Percentiles rank a stretch among this genome's conserved stretches.
phyloP scores from a whole-genome alignment of 176 grass and related monocot genomes.

The Metroxylon sagu region DNA sequence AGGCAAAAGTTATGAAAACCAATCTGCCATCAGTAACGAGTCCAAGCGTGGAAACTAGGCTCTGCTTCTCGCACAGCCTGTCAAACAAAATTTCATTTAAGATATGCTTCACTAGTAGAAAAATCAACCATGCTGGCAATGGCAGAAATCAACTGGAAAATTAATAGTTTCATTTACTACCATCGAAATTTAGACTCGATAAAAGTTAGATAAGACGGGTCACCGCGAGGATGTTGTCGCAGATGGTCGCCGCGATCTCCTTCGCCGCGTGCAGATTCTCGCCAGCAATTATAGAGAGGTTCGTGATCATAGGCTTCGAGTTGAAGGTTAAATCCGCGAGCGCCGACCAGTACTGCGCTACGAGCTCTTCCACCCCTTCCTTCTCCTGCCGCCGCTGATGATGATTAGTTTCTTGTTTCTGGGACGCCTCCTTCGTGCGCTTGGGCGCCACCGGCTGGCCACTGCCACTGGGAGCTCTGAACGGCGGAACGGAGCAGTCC shows the following conservation, averaged over 20 bases:
- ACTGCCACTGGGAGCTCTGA: neutral
- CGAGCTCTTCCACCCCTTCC: constrained; percentile 30
- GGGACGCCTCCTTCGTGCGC: neutral
- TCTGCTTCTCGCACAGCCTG: too few relatives aligned
- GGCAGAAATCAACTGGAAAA: too few relatives aligned
- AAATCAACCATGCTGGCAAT: too few relatives aligned
- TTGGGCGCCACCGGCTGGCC: neutral
- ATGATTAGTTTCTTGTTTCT: constrained; percentile 10
- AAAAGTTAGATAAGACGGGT: constrained; percentile 15
- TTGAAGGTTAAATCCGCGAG: constrained; percentile 92
- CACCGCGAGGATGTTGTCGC: constrained; percentile 94
- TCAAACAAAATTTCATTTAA: too few relatives aligned
- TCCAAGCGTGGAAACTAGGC: too few relatives aligned
- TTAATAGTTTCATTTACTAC: too few relatives aligned
- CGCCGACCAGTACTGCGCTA: constrained; percentile 86
- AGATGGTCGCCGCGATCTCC: constrained; percentile 68
- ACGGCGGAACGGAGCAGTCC: constrained; percentile 6
- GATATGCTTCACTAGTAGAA: too few relatives aligned
- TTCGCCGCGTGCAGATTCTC: constrained; percentile 87
- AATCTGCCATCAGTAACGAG: too few relatives aligned
- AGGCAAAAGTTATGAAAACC: too few relatives aligned
- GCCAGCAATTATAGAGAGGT: constrained; percentile 97
- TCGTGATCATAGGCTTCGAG: constrained; percentile 98
- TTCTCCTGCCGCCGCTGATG: constrained; percentile 18
- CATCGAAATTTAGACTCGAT: neutral